These are phyloP conservation scores for Ogataea pilisensis DNA, from an alignment of 805 yeast species.

Conservation along the genomic window DNA sequence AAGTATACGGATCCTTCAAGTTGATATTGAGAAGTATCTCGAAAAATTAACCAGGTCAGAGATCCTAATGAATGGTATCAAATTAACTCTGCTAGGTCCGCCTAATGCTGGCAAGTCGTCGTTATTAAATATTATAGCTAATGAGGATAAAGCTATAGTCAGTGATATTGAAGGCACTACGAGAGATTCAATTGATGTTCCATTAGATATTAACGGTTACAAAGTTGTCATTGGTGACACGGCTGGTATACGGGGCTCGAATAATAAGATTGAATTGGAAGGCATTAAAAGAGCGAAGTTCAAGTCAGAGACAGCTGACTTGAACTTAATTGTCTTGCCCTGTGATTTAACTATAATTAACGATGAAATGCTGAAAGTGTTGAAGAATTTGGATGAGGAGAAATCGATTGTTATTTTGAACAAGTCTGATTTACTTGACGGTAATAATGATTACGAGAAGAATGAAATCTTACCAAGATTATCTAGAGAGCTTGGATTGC, in stretches of 20 bases:
- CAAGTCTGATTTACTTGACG: conserved; percentile 49
- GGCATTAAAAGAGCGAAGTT: conserved; percentile 77
- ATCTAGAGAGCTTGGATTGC: conserved; percentile 25
- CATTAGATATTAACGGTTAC: conserved; percentile 76
- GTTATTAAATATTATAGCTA: conserved; percentile 67
- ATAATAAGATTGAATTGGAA: conserved; percentile 47
- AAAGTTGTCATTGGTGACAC: conserved; percentile 87
- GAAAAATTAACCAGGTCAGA: conserved; percentile 51
- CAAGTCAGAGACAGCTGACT: conserved; percentile 57
- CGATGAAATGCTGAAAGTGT: conserved; percentile 36
- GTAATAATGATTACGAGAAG: conserved; percentile 12
- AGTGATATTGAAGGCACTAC: conserved; percentile 93
- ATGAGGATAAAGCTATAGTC: conserved; percentile 84
- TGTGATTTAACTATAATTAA: conserved; percentile 31
- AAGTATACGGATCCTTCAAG: conserved; percentile 38
- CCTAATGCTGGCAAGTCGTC: conserved; percentile 98
- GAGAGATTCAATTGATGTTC: conserved; percentile 79
- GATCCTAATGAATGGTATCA: conserved; percentile 67
- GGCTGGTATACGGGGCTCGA: conserved; percentile 71
- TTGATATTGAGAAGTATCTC: conserved; percentile 43
- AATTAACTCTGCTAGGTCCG: conserved; percentile 74
- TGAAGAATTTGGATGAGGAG: conserved; percentile 22
- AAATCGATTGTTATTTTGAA: conserved; percentile 46
- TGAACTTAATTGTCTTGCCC: conserved; percentile 65
- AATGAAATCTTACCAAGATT: conserved; percentile 18